A percentile compares a stretch with the other conserved stretches of the same genome.
Conservation (phyloP, 495 filamentous ascomycete species). For the Sabuloglossum arenarium region DNA sequence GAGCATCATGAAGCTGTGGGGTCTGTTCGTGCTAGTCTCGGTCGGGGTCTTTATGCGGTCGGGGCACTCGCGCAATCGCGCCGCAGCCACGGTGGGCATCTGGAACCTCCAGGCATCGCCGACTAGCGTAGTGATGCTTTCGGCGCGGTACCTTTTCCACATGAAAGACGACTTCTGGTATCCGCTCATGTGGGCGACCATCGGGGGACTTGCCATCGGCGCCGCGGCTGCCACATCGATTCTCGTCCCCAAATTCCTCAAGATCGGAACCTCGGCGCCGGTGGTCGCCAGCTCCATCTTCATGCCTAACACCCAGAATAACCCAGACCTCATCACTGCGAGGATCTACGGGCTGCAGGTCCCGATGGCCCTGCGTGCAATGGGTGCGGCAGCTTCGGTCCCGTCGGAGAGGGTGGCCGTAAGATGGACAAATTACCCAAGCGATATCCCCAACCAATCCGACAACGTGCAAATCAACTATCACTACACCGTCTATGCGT, state of each 20-base stretch:
- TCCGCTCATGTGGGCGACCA: neutral
- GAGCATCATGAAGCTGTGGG: constrained; percentile 8
- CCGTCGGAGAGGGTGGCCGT: neutral
- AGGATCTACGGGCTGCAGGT: neutral
- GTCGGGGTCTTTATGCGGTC: constrained; percentile 5
- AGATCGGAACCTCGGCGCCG: neutral
- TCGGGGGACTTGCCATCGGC: neutral
- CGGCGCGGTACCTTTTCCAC: neutral
- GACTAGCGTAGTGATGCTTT: constrained; percentile 2
- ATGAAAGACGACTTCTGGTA: neutral
- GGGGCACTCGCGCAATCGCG: constrained; percentile 4
- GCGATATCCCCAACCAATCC: too few species aligned
- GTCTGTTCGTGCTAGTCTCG: constrained; percentile 7
- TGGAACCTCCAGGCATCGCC: constrained; percentile 10
- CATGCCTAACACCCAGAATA: neutral
- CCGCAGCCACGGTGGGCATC: constrained; percentile 6
- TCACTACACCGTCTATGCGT: constrained; percentile 14
- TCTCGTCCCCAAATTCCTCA: neutral
- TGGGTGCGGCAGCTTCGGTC: neutral
- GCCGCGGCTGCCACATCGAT: neutral
- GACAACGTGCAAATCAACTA: constrained; percentile 12
- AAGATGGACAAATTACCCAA: too few species aligned
- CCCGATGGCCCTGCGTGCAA: neutral
- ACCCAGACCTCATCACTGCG: neutral
- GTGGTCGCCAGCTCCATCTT: neutral